Evolutionary conservation across 805 yeast genomes (phyloP).

Genomic region (Candida yuanshanica): DNA sequence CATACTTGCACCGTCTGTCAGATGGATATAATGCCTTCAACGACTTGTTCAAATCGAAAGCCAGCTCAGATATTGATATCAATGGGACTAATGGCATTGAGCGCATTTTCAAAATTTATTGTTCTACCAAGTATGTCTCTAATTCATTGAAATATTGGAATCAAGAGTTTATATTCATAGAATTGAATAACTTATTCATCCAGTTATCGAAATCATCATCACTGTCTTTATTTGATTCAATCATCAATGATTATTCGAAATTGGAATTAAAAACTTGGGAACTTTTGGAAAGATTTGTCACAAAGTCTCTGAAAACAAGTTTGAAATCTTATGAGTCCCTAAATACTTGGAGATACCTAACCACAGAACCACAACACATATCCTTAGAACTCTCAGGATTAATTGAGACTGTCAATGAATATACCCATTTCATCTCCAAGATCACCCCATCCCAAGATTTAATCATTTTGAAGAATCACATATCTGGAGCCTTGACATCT

Average conservation of each 20-base stretch:
- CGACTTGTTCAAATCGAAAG: slow-evolving; percentile 13
- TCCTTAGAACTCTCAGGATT: slow-evolving; percentile 23
- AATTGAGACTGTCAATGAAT: slow-evolving; percentile 22
- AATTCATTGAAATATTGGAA: slow-evolving; percentile 20
- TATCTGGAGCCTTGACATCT: slow-evolving; percentile 25
- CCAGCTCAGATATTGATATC: slow-evolving; percentile 15
- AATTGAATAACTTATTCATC: slow-evolving; percentile 20
- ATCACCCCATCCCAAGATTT: slow-evolving; percentile 14
- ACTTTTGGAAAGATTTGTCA: slow-evolving; percentile 26
- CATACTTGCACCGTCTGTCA: slow-evolving; percentile 28
- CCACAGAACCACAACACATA: slow-evolving; percentile 6
- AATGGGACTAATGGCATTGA: slow-evolving; percentile 23
- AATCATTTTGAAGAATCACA: slow-evolving; percentile 19
- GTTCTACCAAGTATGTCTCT: slow-evolving; percentile 19
- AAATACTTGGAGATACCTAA: slow-evolving; percentile 25
- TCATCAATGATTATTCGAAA: slow-evolving; percentile 23
- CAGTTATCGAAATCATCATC: slow-evolving; percentile 14
- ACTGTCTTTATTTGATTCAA: slow-evolving; percentile 25
- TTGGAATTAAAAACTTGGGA: slow-evolving; percentile 26
- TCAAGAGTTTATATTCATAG: slow-evolving; percentile 23
- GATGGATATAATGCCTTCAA: slow-evolving; percentile 26
- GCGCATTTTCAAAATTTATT: slow-evolving; percentile 22
- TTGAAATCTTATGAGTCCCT: slow-evolving; percentile 28
- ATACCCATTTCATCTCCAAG: slow-evolving; percentile 15
- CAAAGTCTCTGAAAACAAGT: slow-evolving; percentile 24